Base-by-base conservation (phyloP, 805 yeast genomes). In the Clavispora fructus region DNA sequence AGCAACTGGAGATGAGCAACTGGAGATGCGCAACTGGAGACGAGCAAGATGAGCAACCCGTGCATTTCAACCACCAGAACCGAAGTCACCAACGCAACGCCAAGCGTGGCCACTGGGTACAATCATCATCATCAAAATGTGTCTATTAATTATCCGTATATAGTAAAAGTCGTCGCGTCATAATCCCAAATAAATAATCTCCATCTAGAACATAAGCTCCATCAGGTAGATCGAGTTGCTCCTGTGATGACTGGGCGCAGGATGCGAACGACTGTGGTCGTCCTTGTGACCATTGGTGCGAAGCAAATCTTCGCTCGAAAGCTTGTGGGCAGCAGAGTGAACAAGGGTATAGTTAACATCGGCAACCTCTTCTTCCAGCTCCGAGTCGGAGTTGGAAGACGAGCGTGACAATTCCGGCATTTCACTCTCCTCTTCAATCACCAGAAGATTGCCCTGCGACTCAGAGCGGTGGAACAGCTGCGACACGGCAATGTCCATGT, bases 201-300 rank as follows among this genome's bases (percentile, higher is more conserved):
- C n/a, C 17, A 19, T 17, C 32, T 61, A 60, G 43, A 70, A 63
- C 7, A 74, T 66, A 47, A 71, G 75, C 41, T 60, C 69, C 48
- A 75, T 52, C 6, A 76, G 66, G 29, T 72, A 63, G 19, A 62
- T 54, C 4, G 77, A 74, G 42, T 61, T 56, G 41, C 51, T 51
- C 45, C 67, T 53, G 41, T 55, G 62, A 41, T 62, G 67, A 41
- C 47, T 50, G 49, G 42, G 26, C 7, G 35, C 27, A 17, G 14
- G 37, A 40, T 30, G 32, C 14, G 16, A 12, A 25, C 39, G 29
- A 26, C 26, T 31, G 33, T 30, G 40, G 31, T 38, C 30, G 10
- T 44, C 48, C 13, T 14, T 27, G 32, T 33, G 43, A 29, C 38
- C 43, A 26, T 41, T 23, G 7, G 26, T 19, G 16, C 40, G 39